Evolutionary conservation across 495 filamentous ascomycete genomes (phyloP), one percentile per base, ranked within the genome.

Genomic region (Evansstolkia leycettana): DNA sequence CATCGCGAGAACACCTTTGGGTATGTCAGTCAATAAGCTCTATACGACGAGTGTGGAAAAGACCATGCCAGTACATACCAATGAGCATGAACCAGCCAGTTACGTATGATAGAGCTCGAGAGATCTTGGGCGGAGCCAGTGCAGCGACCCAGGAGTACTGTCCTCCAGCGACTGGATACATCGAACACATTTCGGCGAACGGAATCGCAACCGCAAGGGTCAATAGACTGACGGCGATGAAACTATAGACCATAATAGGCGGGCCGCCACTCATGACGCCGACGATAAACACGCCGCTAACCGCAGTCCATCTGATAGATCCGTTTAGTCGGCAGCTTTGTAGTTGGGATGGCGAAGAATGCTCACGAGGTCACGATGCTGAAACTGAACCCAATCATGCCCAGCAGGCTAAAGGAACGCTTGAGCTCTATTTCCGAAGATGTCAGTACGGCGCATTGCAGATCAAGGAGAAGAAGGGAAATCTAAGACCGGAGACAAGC

Each of bases 331-430:
- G 7, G n/a, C 13, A 25, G 6, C 1, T 19, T 17, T 16, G 25
- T 12, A n/a, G 2, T 20, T 5, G n/a, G 13, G 6, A 28, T 10
- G 7, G 3, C 14, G 2, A 0, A 17, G 24, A 6, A 7, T 24
- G 23, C 51, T 36, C 35, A 67, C 65, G 58, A 61, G 30, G 69
- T 72, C n/a, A 76, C 70, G 30, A 76, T 67, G 34, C 61, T 69
- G 49, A 76, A 75, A 34, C 59, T 65, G 50, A 76, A 75, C 2
- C 70, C 72, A 31, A 76, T 58, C 70, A 76, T 76, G 31, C 67
- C 69, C 23, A 76, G 44, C 28, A 75, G 41, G n/a, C 72, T 60
- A 36, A 73, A 76, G 7, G 67, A 67, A 10, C 72, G 62, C 41
- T 71, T 72, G 40, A 75, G 58, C 50, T 75, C 72, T 71, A 5